Evolutionary conservation across 2,329 filamentous ascomycete genomes (phyloP).

Genomic region (Epichloe typhina): DNA sequence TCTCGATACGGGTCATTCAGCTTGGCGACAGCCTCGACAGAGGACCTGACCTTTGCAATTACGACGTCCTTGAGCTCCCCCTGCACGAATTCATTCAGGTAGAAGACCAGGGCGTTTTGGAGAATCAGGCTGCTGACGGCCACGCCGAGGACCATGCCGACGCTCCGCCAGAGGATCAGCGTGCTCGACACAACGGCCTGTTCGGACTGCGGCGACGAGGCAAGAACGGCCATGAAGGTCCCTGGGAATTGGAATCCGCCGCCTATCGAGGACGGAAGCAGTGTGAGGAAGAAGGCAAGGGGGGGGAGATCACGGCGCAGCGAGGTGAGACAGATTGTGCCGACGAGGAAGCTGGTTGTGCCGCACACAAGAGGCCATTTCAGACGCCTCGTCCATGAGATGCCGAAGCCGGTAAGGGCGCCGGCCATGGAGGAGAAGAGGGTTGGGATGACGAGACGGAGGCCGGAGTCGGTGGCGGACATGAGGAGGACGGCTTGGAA

Average conservation of each 20-base stretch:
- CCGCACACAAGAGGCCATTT: slow-evolving; percentile 47
- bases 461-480: slow-evolving; percentile 56
- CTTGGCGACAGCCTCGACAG: slow-evolving; percentile 38
- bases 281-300: slow-evolving; percentile 39
- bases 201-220: slow-evolving; percentile 43
- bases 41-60: slow-evolving; percentile 37
- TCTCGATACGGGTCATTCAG: slow-evolving; percentile 32
- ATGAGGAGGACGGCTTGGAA: slow-evolving; percentile 64
- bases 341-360: slow-evolving; percentile 31
- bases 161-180: slow-evolving; percentile 55
- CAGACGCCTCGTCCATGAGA: slow-evolving; percentile 44
- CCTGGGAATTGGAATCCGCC: slow-evolving; percentile 53
- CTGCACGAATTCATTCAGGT: slow-evolving; percentile 44
- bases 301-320: slow-evolving; percentile 37
- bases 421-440: slow-evolving; percentile 41
- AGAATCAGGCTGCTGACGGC: slow-evolving; percentile 57
- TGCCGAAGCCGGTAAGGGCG: slow-evolving; percentile 46
- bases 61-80: slow-evolving; percentile 41
- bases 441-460: slow-evolving; percentile 54
- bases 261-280: slow-evolving; percentile 44
- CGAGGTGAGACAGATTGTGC: slow-evolving; percentile 33
- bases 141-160: slow-evolving; percentile 64
- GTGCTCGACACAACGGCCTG: slow-evolving; percentile 60
- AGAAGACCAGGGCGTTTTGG: slow-evolving; percentile 53
- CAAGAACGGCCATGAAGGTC: slow-evolving; percentile 50